Percentiles rank a stretch among this genome's conserved stretches.
These are phyloP conservation scores for Vararia minispora DNA, from an alignment of 768 basidiomycete genomes.

Conservation along the genomic window DNA sequence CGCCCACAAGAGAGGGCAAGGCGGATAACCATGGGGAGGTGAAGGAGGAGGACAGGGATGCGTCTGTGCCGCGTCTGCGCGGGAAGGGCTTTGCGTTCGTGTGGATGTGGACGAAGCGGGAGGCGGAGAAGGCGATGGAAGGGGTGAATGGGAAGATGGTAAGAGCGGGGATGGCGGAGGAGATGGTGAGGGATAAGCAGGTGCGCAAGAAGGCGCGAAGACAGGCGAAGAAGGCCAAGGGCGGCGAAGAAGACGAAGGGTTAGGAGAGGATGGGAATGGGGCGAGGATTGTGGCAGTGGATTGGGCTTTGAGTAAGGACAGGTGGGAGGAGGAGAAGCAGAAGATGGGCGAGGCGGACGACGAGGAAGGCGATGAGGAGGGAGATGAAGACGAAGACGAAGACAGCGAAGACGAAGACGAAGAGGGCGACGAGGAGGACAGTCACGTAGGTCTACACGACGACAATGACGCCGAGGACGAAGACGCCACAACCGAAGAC, in stretches of 20 bases:
- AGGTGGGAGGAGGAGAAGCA: conserved; percentile 78
- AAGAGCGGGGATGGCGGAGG: conserved; percentile 18
- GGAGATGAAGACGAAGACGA: conserved; percentile 23
- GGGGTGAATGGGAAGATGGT: conserved; percentile 14
- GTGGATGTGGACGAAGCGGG: conserved; percentile 80
- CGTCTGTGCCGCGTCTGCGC: conserved; percentile 16
- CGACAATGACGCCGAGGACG: conserved; percentile 29
- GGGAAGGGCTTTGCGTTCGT: conserved; percentile 89
- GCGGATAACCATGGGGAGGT: conserved; percentile 20
- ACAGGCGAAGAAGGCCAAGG: conserved; percentile 26
- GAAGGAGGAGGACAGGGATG: conserved; percentile 21
- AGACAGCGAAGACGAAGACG: conserved; percentile 13
- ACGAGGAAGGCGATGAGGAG: conserved; percentile 22
- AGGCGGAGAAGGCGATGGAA: conserved; percentile 35
- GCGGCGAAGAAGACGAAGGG: conserved; percentile 23
- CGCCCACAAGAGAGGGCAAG: no score
- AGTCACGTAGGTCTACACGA: conserved; percentile 35
- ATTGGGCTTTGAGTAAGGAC: conserved; percentile 93
- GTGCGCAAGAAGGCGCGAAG: conserved; percentile 24
- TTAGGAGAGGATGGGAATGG: conserved; percentile 17
- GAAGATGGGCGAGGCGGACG: conserved; percentile 29
- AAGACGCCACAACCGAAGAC: conserved; percentile 18
- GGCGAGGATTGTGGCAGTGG: conserved; percentile 76
- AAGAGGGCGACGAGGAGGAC: conserved; percentile 28
- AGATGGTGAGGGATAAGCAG: conserved; percentile 20